Evolutionary conservation across 768 basidiomycete genomes (phyloP).

Genomic region (Suillus weaverae): DNA sequence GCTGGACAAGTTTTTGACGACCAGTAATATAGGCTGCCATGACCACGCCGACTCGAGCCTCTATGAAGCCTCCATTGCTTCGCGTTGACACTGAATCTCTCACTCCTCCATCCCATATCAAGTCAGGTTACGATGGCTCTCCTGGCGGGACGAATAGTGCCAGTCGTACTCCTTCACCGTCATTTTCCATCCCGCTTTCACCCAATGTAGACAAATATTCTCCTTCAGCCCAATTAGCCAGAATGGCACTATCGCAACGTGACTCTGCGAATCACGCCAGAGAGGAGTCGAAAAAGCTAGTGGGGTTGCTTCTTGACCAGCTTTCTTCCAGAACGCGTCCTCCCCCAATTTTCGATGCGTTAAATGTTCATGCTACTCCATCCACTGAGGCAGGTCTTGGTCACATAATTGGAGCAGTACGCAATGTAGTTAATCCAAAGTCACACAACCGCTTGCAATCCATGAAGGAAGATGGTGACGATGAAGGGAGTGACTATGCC

Average conservation of each 20-base stretch:
- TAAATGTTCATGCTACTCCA: conserved; percentile 30
- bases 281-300: conserved; percentile 68
- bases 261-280: conserved; percentile 37
- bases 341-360: conserved; percentile 48
- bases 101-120: conserved; percentile 1
- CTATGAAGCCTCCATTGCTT: conserved; percentile 11
- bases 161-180: conserved; percentile 21
- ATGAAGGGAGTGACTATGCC: conserved; percentile 39
- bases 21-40: neutral
- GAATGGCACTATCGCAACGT: conserved; percentile 26
- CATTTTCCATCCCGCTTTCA: conserved; percentile 31
- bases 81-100: conserved; percentile 14
- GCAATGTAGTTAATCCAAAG: conserved; percentile 42
- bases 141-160: conserved; percentile 3
- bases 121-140: neutral
- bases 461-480: conserved; percentile 27
- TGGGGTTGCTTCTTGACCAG: conserved; percentile 63
- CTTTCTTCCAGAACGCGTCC: conserved; percentile 59
- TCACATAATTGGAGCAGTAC: conserved; percentile 45
- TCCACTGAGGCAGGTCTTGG: conserved; percentile 37
- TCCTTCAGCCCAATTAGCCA: conserved; percentile 20
- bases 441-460: conserved; percentile 13
- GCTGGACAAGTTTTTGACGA: neutral
- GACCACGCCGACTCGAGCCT: neutral
- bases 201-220: conserved; percentile 25